Evolutionary conservation across 2,329 filamentous ascomycete species (phyloP), one percentile per base, ranked within the genome.

Genomic region (Clonostachys rhizophaga): DNA sequence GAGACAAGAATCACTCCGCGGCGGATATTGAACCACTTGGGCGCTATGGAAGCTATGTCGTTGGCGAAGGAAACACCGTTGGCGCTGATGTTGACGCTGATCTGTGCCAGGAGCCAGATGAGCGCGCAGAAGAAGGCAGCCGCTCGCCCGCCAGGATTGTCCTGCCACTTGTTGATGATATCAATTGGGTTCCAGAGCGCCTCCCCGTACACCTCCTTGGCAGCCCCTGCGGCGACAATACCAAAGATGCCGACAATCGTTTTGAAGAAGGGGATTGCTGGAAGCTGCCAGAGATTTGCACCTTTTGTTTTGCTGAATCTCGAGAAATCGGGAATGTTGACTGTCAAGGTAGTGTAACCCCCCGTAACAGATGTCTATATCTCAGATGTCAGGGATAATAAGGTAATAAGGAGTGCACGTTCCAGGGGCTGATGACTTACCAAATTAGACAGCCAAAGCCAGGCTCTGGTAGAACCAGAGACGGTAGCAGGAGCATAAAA

Each of bases 171-270:
- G 9, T 57, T 65, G 49, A 76, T 67, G 37, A 76, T 69, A 20
- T 66, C 67, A 10, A 73, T 68, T 59, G 74, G 75, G 48, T 73
- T 72, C 74, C 73, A 76, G 54, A 73, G 56, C 47, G 72, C 67
- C 16, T 62, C 57, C 30, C 74, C 73, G 61, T 69, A 74, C 13
- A 75, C 54, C 37, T 67, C 57, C 34, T 67, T 63, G 20, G 72
- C 66, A 3, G 72, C 72, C 33, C 67, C 69, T 4, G 71, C 73
- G 10, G 72, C 67, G 42, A 76, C 65, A 49, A 78, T 74, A 13
- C 72, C 73, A 16, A 72, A 69, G 30, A 75, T 55, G 8, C 69
- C 65, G 40, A 72, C 18, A 42, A 16, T 17, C 12, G 42, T 24
- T 24, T 10, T 69, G 20, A 75, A 56, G 6, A 71, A 75, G 45